These are phyloP conservation scores for Ceratocystis albifundus DNA, from an alignment of 2,329 filamentous ascomycete genomes.

Conservation along the genomic window DNA sequence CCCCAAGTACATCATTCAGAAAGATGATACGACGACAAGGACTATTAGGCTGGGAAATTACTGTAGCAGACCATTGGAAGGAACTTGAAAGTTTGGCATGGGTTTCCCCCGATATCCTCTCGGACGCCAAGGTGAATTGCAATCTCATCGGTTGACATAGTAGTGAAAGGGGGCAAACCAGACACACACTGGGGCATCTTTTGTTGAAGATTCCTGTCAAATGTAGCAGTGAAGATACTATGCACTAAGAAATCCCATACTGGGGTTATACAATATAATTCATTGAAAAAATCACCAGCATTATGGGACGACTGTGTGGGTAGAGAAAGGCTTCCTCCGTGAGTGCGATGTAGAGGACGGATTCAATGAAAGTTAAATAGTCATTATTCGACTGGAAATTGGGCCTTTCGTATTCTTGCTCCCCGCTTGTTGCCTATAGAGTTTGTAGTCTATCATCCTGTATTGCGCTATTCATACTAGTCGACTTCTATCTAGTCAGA, in stretches of 20 bases:
- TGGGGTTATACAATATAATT: too few relatives aligned
- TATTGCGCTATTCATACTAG: not conserved
- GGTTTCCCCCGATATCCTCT: not conserved
- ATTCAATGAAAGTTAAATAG: too few relatives aligned
- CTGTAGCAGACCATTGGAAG: conserved; percentile 13
- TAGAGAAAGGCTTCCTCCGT: too few relatives aligned
- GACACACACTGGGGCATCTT: not conserved
- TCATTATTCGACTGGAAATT: not conserved
- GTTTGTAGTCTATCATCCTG: not conserved
- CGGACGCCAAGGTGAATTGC: not conserved
- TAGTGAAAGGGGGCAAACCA: not conserved
- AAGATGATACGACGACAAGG: not conserved
- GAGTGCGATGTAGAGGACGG: too few relatives aligned
- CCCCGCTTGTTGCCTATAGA: not conserved
- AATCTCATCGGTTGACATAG: not conserved
- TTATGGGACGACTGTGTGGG: too few relatives aligned
- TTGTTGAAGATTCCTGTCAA: not conserved
- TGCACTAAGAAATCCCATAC: too few relatives aligned
- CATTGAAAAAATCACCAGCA: too few relatives aligned
- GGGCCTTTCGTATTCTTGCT: not conserved
- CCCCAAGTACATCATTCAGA: not conserved
- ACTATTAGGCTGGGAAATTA: not conserved
- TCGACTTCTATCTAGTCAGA: not conserved
- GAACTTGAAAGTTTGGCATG: conserved; percentile 3
- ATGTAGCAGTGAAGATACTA: not conserved